Conservation (phyloP, 371 early-diverging fungal genomes). For the Actinomucor elegans region DNA sequence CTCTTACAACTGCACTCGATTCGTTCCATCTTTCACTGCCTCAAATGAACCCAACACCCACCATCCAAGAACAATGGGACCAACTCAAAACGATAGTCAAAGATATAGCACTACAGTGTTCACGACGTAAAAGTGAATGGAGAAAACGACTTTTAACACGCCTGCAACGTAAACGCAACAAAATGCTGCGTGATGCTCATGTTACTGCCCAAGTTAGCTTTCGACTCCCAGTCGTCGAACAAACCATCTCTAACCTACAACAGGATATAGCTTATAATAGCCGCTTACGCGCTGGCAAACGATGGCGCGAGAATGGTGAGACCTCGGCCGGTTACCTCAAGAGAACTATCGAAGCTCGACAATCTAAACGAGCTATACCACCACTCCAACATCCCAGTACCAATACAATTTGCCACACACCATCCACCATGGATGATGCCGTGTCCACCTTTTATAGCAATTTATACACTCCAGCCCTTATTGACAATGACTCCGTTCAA, state of each 20-base stretch:
- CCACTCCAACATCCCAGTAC: background rate
- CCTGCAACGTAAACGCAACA: constrained; percentile 1
- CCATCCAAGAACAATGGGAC: background rate
- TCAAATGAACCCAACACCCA: no score
- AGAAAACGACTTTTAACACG: no score
- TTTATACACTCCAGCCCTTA: constrained; percentile 9
- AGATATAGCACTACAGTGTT: no score
- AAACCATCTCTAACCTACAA: background rate
- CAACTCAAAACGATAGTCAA: background rate
- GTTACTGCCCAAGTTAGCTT: background rate
- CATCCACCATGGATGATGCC: background rate
- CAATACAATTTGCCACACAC: background rate
- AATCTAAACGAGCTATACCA: background rate
- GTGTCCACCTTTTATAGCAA: background rate
- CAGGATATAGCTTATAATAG: background rate
- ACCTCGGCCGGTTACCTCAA: constrained; percentile 7
- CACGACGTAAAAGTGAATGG: background rate
- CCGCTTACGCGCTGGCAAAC: background rate
- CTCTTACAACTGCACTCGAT: background rate
- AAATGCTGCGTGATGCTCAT: background rate
- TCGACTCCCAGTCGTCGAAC: no score
- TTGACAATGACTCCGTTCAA: background rate
- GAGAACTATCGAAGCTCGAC: background rate
- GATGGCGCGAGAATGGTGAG: constrained; percentile 10
- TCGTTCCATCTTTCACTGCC: no score